Base-by-base conservation (phyloP, 1,284 basidiomycete genomes). In the Cutaneotrichosporon sp. region DNA sequence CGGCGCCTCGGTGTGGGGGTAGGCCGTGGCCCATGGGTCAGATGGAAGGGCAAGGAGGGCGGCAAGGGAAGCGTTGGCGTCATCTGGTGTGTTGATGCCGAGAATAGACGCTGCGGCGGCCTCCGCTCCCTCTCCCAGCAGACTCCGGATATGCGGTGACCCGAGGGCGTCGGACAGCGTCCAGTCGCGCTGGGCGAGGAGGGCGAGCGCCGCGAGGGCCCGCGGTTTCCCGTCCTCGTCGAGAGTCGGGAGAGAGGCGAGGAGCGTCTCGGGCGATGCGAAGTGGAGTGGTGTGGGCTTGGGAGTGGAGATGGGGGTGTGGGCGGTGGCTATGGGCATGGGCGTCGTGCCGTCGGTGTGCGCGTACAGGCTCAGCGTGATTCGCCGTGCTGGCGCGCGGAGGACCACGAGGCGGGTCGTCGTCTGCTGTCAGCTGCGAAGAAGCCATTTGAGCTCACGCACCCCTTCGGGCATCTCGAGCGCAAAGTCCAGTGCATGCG, bases 281-380 rank as follows among this genome's bases (percentile, higher is more conserved):
- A 60, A 54, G 25, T 31, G 31, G 13, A 63, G 53, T 3, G 27
- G 11, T 10, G 62, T 56, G 3, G 61, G 38, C 47, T 16, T 10
- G 1, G 46, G 29, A 13, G 22, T 13, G 6, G n/a, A 2, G 25
- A 57, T 24, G 8, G 29, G 29, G 5, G 9, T 5, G 29, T 29
- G 5, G 29, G 9, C 29, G 4, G 13, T 6, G 3, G 47, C 13
- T 8, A 27, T 14, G 7, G 25, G 16, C 29, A 43, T 13, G 11
- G 45, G 16, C 20, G 8, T 20, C 36, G n/a, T 22, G n/a, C 14
- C 59, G 25, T 42, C 33, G 2, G 20, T 20, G 13, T 56, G 29
- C 2, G 56, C 59, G 54, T 65, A 65, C 29, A 65, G 24, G 16
- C 53, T 56, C 25, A 65, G 18, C 24, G 63, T 65, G 14, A 65